phyloP scores from a whole-genome alignment of 202 grass and related monocot species.

The Musa balbisiana region DNA sequence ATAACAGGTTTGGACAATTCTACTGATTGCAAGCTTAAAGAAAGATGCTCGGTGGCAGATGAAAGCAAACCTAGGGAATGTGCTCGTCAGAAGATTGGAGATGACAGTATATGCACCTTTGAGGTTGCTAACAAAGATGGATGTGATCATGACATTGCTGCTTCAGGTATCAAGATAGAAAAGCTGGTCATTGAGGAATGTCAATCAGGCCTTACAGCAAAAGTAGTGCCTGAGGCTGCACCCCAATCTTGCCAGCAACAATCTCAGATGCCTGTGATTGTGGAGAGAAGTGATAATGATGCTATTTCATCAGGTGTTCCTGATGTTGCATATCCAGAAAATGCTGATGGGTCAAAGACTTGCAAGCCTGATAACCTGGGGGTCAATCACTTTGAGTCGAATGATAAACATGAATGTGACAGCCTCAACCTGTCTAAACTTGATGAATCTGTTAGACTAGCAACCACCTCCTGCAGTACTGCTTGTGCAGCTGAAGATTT shows the following conservation, averaged over 20 bases:
- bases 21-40: conserved; percentile 7
- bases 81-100: conserved; percentile 26
- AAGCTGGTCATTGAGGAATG: conserved; percentile 21
- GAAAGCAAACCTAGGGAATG: conserved; percentile 6
- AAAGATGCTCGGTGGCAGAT: conserved; percentile 8
- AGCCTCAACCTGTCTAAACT: conserved; percentile 8
- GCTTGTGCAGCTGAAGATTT: conserved; percentile 18
- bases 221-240: conserved; percentile 11
- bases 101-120: conserved; percentile 16
- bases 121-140: neutral
- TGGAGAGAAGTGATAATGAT: conserved; percentile 23
- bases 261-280: conserved; percentile 1
- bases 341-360: conserved; percentile 1
- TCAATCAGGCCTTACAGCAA: conserved; percentile 23
- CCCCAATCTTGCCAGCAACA: conserved; percentile 26
- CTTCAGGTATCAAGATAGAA: conserved; percentile 22
- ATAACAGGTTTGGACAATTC: neutral
- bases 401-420: conserved; percentile 6
- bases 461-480: neutral
- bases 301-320: conserved; percentile 7
- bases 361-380: conserved; percentile 9
- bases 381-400: conserved; percentile 15
- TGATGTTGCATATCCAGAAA: conserved; percentile 3
- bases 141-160: conserved; percentile 7
- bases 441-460: conserved; percentile 18